phyloP scores from a whole-genome alignment of 768 basidiomycete species.

The Gymnopilus junonius region DNA sequence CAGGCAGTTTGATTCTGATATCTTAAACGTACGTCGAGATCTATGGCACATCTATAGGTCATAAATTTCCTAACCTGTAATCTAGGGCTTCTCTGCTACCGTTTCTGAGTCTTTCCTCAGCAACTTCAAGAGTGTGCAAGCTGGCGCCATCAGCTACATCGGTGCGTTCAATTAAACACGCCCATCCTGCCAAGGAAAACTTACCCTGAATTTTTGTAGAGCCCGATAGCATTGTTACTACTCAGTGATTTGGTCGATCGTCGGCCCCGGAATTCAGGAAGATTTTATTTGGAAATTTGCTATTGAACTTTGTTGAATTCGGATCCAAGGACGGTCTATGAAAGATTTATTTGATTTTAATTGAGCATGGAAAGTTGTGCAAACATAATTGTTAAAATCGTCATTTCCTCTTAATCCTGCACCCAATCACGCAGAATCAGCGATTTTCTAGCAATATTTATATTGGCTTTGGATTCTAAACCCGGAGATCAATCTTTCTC shows the following conservation, averaged over 20 bases:
- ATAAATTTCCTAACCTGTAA: background rate
- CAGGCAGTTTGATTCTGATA: conserved; percentile 15
- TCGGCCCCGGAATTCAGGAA: background rate
- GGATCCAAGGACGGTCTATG: no score
- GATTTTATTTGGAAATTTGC: background rate
- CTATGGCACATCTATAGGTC: background rate
- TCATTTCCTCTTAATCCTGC: no score
- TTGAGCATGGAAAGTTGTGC: no score
- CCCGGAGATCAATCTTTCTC: no score
- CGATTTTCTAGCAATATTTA: no score
- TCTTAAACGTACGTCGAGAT: conserved; percentile 18
- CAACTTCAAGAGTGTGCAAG: conserved; percentile 14
- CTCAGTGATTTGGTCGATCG: conserved; percentile 11
- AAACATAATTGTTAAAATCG: no score
- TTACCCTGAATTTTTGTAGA: conserved; percentile 14
- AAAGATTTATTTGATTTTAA: no score
- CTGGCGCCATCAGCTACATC: conserved; percentile 19
- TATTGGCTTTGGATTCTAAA: no score
- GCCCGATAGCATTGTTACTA: conserved; percentile 25
- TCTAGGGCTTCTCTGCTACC: conserved; percentile 26
- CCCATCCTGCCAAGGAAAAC: background rate
- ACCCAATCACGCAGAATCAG: no score
- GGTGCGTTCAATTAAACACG: conserved; percentile 10
- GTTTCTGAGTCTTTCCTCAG: conserved; percentile 20
- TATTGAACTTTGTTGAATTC: no score